Conservation (phyloP, 768 basidiomycete genomes). For the Agaricus subrufescens region DNA sequence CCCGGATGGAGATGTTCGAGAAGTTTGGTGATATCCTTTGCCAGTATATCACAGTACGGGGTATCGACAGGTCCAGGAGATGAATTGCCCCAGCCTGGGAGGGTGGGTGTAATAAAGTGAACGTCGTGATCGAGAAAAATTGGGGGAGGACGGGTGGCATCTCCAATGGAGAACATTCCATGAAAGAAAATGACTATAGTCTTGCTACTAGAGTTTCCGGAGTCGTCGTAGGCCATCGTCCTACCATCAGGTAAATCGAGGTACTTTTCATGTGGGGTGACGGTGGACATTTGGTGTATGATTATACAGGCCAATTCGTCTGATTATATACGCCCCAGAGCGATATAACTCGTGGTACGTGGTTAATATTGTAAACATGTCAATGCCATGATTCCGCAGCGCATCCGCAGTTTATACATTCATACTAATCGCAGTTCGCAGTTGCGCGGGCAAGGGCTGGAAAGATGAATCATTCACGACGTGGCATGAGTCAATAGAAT, state of each 20-base stretch:
- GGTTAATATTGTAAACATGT: too few relatives aligned
- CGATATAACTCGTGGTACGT: too few relatives aligned
- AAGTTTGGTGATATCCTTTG: conserved; percentile 39
- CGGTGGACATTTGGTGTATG: too few relatives aligned
- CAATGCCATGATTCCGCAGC: too few relatives aligned
- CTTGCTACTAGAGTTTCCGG: conserved; percentile 44
- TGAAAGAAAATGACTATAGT: conserved; percentile 51
- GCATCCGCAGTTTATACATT: too few relatives aligned
- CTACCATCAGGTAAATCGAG: conserved; percentile 38
- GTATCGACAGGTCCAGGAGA: conserved; percentile 24
- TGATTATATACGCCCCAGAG: too few relatives aligned
- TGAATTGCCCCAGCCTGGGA: conserved; percentile 57
- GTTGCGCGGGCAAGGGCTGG: too few relatives aligned
- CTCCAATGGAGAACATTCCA: conserved; percentile 49
- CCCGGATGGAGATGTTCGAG: conserved; percentile 47
- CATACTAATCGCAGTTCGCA: too few relatives aligned
- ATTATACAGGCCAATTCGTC: too few relatives aligned
- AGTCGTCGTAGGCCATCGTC: conserved; percentile 49
- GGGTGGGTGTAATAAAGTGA: conserved; percentile 46
- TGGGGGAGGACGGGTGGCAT: conserved; percentile 28
- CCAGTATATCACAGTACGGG: conserved; percentile 37
- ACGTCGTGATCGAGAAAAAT: conserved; percentile 33
- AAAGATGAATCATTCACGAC: too few relatives aligned
- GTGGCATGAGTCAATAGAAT: too few relatives aligned
- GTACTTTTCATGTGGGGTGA: conserved; percentile 24